Base-by-base conservation (phyloP, 2,329 filamentous ascomycete species). In the Penicillium sp. region DNA sequence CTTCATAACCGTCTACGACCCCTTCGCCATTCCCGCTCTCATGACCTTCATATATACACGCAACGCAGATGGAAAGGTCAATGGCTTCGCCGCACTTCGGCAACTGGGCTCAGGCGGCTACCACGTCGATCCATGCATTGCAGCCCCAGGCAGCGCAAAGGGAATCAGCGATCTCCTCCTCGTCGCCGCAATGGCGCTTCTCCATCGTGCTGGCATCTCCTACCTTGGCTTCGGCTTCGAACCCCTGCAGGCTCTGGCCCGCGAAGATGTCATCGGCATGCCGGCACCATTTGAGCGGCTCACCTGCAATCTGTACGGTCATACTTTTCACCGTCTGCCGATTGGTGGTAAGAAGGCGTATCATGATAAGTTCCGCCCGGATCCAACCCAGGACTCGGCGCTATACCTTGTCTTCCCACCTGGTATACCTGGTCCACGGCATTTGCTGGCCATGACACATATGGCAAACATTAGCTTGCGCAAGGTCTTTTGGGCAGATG, bases 21-120 rank as follows among this genome's bases (percentile, higher is more conserved):
- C 68, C 1, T 75, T 76, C 51, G 65, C 70, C 7, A 59, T 75
- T 5, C 70, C 73, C 0, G 53, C 60, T 6, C 62, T 76, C 0
- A 76, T 76, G 74, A 73, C 67, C 3, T 77, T 74, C 59, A 65
- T 77, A 16, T 76, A 76, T 50, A 69, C 71, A 1, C 66, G 64
- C 23, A 64, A 61, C 9, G 55, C 64, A 1, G 60, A 66, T 18
- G 70, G 69, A 0, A 44, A 18, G 0, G 61, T 69, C 8, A 72
- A 71, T 44, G 74, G 74, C 0, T 75, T 76, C 40, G 73, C 74
- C 0, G 74, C 70, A 1, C 61, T 77, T 2, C 68, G 75, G 9
- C 68, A 63, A 16, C 61, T 76, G 10, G 71, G 73, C 23, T 65
- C 66, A 5, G 66, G 69, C 14, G 74, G 74, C 13, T 76, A 75